Conservation (phyloP, 208 protist species). For the Trypanosoma lewisi region DNA sequence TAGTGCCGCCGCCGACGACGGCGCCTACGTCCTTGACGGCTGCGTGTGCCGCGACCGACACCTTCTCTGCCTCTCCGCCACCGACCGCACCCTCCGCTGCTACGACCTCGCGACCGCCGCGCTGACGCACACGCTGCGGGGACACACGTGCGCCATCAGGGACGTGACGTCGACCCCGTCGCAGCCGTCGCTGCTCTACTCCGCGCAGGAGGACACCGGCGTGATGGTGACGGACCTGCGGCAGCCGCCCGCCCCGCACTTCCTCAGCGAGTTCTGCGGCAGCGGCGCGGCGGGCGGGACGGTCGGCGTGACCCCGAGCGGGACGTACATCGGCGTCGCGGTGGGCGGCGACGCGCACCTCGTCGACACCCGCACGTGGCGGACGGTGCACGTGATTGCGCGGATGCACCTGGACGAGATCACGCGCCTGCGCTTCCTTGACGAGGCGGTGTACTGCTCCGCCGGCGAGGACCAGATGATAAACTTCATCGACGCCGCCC, state of each 20-base stretch:
- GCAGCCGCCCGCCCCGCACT: conserved; percentile 41
- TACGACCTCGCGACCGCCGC: conserved; percentile 59
- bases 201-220: conserved; percentile 72
- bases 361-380: conserved; percentile 68
- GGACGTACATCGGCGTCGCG: conserved; percentile 41
- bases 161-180: conserved; percentile 51
- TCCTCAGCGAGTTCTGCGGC: conserved; percentile 60
- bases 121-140: conserved; percentile 41
- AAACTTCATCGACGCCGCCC: conserved; percentile 59
- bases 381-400: conserved; percentile 35
- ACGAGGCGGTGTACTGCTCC: conserved; percentile 63
- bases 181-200: conserved; percentile 55
- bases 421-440: conserved; percentile 69
- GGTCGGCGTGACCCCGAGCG: conserved; percentile 50
- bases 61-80: conserved; percentile 55
- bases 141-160: conserved; percentile 65
- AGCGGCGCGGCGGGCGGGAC: conserved; percentile 34
- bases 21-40: conserved; percentile 67
- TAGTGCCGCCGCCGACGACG: conserved; percentile 40
- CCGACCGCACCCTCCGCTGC: conserved; percentile 52
- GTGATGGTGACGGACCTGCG: conserved; percentile 78
- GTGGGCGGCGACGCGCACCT: conserved; percentile 59
- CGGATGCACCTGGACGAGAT: conserved; percentile 83
- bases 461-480: conserved; percentile 88
- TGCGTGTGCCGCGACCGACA: conserved; percentile 54